Conservation (phyloP, 2,329 filamentous ascomycete genomes). For the Gaeumannomyces sp. region DNA sequence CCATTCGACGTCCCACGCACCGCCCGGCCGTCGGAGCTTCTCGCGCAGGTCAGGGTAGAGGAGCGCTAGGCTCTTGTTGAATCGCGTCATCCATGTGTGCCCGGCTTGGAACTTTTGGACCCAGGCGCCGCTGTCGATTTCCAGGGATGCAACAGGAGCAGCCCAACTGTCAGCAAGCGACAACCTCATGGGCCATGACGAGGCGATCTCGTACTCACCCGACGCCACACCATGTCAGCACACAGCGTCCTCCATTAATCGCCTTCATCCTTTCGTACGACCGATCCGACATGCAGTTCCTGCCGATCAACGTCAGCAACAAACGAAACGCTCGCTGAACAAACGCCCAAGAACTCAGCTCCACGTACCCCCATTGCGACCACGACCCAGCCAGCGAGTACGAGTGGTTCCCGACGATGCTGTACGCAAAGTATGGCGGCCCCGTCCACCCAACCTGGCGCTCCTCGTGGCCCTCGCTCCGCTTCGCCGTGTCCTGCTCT, state of each 20-base stretch:
- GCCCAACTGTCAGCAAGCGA: neutral
- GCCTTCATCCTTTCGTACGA: neutral
- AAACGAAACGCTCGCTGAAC: neutral
- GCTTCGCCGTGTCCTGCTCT: neutral
- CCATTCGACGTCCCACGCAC: neutral
- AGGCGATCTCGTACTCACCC: neutral
- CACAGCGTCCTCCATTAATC: neutral
- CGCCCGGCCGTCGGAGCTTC: neutral
- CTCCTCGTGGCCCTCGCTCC: slow-evolving; percentile 2
- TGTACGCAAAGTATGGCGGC: neutral
- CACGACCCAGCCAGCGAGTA: neutral
- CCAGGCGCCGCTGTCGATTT: neutral
- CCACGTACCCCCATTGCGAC: neutral
- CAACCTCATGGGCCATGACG: neutral
- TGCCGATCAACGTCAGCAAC: neutral
- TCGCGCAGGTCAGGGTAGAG: slow-evolving; percentile 1
- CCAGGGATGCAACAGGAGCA: neutral
- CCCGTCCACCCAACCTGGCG: neutral
- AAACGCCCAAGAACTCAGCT: neutral
- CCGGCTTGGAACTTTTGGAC: neutral
- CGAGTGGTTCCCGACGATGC: neutral
- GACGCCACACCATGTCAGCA: neutral
- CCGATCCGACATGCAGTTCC: neutral
- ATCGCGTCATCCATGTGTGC: neutral
- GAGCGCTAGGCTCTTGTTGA: neutral